These are phyloP conservation scores for Sporisorium sorghi DNA, from an alignment of 1,284 basidiomycete species.

Conservation along the genomic window DNA sequence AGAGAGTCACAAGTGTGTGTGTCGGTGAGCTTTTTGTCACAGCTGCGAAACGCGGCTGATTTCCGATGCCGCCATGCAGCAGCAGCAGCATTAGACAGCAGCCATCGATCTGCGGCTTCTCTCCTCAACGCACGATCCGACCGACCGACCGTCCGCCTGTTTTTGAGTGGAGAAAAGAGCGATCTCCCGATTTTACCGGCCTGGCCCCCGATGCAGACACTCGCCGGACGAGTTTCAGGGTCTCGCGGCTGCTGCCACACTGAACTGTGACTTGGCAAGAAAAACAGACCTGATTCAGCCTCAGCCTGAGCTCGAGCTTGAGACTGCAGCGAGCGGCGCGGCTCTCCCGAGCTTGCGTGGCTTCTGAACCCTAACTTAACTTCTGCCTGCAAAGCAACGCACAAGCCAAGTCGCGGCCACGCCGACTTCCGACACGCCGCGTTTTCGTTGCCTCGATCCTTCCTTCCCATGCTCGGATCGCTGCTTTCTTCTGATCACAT, in stretches of 20 bases:
- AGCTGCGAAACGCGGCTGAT: not conserved
- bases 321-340: not conserved
- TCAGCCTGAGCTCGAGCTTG: not conserved
- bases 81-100: not conserved
- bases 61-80: conserved; percentile 27
- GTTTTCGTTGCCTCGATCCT: too few species aligned
- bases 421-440: conserved; percentile 7
- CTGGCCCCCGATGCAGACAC: too few species aligned
- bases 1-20: not conserved
- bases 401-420: conserved; percentile 3
- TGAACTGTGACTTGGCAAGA: not conserved
- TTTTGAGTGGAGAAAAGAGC: not conserved
- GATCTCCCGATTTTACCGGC: too few species aligned
- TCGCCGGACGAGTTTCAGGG: not conserved
- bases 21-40: not conserved
- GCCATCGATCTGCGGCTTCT: conserved; percentile 18
- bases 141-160: too few species aligned
- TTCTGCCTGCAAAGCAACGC: not conserved
- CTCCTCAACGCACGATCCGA: not conserved
- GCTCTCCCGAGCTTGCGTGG: not conserved
- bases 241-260: not conserved
- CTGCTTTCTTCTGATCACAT: not conserved
- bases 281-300: not conserved
- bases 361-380: not conserved
- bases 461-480: not conserved